Conservation (phyloP, 176 grass and related monocot species). For the Typha latifolia region DNA sequence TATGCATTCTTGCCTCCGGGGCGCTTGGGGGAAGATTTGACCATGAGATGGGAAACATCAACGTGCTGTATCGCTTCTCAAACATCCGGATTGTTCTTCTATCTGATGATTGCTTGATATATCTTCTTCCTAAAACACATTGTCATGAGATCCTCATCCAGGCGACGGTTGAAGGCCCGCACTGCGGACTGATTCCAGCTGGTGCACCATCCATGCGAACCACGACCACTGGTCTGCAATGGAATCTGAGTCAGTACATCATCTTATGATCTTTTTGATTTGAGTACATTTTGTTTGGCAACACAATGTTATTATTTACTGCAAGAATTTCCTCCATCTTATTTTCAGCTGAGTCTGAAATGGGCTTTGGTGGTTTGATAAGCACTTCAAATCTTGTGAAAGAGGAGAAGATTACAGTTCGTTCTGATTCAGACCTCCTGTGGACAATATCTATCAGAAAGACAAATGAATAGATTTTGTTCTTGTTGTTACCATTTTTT, state of each 20-base stretch:
- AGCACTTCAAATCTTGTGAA: slow-evolving; percentile 85
- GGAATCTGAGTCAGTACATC: slow-evolving; percentile 61
- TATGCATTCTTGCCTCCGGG: slow-evolving; percentile 70
- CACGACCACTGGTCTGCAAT: slow-evolving; percentile 75
- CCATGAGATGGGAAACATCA: slow-evolving; percentile 96
- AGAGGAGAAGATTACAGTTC: slow-evolving; percentile 48
- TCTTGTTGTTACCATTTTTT: slow-evolving; percentile 8
- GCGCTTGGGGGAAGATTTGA: slow-evolving; percentile 90
- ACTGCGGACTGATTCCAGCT: slow-evolving; percentile 80
- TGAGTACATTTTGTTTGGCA: neutral
- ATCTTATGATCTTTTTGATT: neutral
- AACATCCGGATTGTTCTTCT: slow-evolving; percentile 52
- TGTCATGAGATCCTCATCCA: slow-evolving; percentile 55
- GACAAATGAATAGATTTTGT: slow-evolving; percentile 3
- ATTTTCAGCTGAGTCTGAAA: slow-evolving; percentile 17
- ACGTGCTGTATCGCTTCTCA: slow-evolving; percentile 65
- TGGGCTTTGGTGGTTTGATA: slow-evolving; percentile 73
- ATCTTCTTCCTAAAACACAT: slow-evolving; percentile 66
- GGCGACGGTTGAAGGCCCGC: slow-evolving; percentile 48
- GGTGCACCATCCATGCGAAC: slow-evolving; percentile 39
- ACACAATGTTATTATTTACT: neutral
- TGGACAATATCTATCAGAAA: slow-evolving; percentile 83
- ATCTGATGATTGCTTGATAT: slow-evolving; percentile 68
- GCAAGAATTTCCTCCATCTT: neutral
- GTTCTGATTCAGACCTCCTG: slow-evolving; percentile 80